Percentiles rank a stretch among this genome's conserved stretches.
phyloP scores from a whole-genome alignment of 805 yeast genomes.

The Vanderwaltozyma verrucispora region DNA sequence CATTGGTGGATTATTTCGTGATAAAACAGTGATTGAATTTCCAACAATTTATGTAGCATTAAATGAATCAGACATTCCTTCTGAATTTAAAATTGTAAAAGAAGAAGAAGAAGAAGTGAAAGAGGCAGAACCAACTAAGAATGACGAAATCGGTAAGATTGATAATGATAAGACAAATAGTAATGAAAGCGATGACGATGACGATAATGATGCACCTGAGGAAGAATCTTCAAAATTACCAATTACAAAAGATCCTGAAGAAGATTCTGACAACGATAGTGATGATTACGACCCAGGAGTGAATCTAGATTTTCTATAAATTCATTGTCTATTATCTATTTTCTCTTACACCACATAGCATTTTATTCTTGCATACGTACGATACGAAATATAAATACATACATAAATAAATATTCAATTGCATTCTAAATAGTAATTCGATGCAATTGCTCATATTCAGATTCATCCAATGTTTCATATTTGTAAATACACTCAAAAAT shows the following conservation, averaged over 20 bases:
- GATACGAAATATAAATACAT: too few species aligned
- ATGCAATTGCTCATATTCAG: too few species aligned
- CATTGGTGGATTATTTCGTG: constrained; percentile 41
- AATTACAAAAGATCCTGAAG: not conserved
- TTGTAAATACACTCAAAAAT: too few species aligned
- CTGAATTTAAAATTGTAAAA: constrained; percentile 19
- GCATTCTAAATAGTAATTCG: too few species aligned
- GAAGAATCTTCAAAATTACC: constrained; percentile 9
- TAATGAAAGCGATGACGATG: constrained; percentile 6
- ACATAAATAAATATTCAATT: too few species aligned
- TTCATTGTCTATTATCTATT: too few species aligned
- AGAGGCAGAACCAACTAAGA: constrained; percentile 4
- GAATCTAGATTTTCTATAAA: constrained; percentile 14
- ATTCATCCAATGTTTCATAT: too few species aligned
- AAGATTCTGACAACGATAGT: constrained; percentile 13
- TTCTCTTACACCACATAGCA: too few species aligned
- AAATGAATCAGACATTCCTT: constrained; percentile 14
- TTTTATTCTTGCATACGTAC: not conserved
- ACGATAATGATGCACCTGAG: constrained; percentile 8
- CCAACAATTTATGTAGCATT: constrained; percentile 53
- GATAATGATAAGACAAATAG: constrained; percentile 19
- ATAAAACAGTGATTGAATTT: constrained; percentile 59
- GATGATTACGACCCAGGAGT: constrained; percentile 21
- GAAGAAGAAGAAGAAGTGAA: constrained; percentile 25
- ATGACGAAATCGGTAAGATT: not conserved